Base-by-base conservation (phyloP, 2,329 filamentous ascomycete genomes). In the Trichophyton benhamiae region DNA sequence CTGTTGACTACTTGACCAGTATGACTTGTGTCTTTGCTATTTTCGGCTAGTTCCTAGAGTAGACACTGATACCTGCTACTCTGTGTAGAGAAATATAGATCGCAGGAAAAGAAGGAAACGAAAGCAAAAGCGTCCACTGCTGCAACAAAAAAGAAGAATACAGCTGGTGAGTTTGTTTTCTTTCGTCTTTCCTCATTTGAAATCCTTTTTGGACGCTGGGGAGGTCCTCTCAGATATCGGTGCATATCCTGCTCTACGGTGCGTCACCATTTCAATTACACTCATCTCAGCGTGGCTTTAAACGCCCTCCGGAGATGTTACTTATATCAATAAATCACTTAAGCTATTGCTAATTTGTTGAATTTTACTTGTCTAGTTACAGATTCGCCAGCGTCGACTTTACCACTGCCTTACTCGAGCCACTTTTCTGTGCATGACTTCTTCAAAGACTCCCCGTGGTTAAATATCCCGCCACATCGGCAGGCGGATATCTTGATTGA, bases 391-490 rank as follows among this genome's bases (percentile, higher is more conserved):
- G 7, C 44, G 36, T 58, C 41, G n/a, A n/a, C 17, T 8, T 58
- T 41, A n/a, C 55, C 41, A 27, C 27, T 36, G 53, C 38, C 58
- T 42, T 57, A 60, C 60, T 65, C 68, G 61, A 66, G 64, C 9
- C 72, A 72, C 22, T 76, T 79, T 63, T 79, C 76, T 44, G 76
- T 79, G 60, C 73, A 78, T 62, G 78, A 82, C 42, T 89, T 91
- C 74, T 99, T 96, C 72, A 76, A 79, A 68, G 91, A 95, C 70
- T 87, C 87, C 70, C 89, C 91, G 0, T 99, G 94, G 92, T 80
- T 91, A 60, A 82, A 86, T 59, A 78, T 92, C 9, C 88, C 91
- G 22, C 67, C 74, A 44, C 74, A 87, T 55, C 83, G 88, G 33
- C 80, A 82, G 66, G 82, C 87, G 42, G 72, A 79, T 15, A 79